A percentile compares a stretch with the other conserved stretches of the same genome.
Evolutionary conservation across 129 eudicot genomes (phyloP).

Genomic region (Rutidosis leptorrhynchoides): DNA sequence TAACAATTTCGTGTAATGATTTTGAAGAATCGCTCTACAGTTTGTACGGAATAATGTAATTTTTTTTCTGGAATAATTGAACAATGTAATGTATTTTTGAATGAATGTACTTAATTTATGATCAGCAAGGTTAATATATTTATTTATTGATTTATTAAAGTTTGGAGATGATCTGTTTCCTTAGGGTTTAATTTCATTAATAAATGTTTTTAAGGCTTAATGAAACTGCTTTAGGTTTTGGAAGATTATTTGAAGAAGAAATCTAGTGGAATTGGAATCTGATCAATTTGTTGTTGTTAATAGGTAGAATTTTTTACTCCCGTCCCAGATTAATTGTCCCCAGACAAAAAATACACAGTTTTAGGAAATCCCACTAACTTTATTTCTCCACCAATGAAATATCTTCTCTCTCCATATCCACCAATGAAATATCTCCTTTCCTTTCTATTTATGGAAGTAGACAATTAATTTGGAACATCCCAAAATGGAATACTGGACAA

Average conservation of each 20-base stretch:
- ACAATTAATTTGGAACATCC: no score
- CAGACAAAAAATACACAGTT: no score
- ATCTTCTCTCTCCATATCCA: no score
- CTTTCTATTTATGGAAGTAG: no score
- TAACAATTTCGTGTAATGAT: background rate
- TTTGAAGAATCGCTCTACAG: background rate
- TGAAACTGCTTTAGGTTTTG: constrained; percentile 5
- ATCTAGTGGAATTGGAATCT: constrained; percentile 1
- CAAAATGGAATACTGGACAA: no score
- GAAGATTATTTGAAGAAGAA: background rate
- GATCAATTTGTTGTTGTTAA: background rate
- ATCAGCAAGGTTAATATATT: background rate
- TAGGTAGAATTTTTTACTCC: no score
- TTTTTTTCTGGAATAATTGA: constrained; percentile 3
- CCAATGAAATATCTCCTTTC: no score
- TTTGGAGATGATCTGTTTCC: background rate
- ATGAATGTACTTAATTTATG: constrained; percentile 6
- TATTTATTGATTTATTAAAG: background rate
- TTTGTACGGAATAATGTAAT: background rate
- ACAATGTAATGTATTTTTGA: background rate
- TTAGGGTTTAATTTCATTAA: constrained; percentile 11
- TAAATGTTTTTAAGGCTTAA: constrained; percentile 13
- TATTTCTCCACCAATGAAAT: no score
- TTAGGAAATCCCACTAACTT: no score
- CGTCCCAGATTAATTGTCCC: no score